A percentile compares a stretch with the other conserved stretches of the same genome.
Conservation (phyloP, 2,329 filamentous ascomycete genomes). For the Tolypocladium pustulatum region DNA sequence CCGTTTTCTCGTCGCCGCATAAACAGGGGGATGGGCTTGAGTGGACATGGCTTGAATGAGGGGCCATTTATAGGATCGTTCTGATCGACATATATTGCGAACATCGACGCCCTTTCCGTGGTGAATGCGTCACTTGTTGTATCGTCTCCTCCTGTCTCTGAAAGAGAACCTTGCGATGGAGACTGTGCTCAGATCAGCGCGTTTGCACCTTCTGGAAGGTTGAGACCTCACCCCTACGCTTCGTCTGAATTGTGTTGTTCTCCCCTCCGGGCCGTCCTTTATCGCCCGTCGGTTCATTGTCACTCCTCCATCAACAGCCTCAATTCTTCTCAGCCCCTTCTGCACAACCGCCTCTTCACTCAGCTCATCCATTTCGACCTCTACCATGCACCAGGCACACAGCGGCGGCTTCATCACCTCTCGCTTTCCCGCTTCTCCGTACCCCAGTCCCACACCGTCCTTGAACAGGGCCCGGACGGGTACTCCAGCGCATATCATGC, state of each 20-base stretch:
- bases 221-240: constrained; percentile 1
- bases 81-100: constrained; percentile 38
- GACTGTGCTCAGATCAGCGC: not conserved
- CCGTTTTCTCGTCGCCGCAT: constrained; percentile 21
- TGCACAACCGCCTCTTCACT: constrained; percentile 22
- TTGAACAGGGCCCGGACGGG: constrained; percentile 23
- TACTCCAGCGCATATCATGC: constrained; percentile 23
- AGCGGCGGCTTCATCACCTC: constrained; percentile 39
- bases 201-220: not conserved
- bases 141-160: not conserved
- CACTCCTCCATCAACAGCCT: constrained; percentile 34
- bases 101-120: constrained; percentile 5
- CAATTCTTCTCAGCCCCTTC: constrained; percentile 31
- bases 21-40: constrained; percentile 40
- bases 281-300: constrained; percentile 27
- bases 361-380: constrained; percentile 25
- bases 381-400: constrained; percentile 34
- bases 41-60: constrained; percentile 35
- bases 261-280: constrained; percentile 20
- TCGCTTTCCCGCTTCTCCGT: constrained; percentile 10
- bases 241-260: not conserved
- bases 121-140: constrained; percentile 5
- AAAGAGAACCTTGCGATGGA: not conserved
- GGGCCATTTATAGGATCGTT: constrained; percentile 34
- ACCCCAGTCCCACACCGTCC: not conserved